Evolutionary conservation across 257 asterid genomes (phyloP), one percentile per base, ranked within the genome.

Genomic region (Datura wrightii): DNA sequence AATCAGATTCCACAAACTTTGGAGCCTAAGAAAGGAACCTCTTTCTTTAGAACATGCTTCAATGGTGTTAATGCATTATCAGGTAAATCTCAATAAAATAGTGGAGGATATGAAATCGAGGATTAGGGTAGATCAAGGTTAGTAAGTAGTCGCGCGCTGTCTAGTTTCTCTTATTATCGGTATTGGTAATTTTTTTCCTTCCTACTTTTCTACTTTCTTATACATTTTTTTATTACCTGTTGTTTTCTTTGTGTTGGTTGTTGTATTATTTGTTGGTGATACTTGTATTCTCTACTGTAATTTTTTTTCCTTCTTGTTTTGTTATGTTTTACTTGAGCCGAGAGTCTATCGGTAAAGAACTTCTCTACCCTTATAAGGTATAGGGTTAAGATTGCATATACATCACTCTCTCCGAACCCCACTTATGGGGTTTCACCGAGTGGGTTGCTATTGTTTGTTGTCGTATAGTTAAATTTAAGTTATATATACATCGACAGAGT

Each of bases 41-140:
- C 93, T n/a, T 91, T 90, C 88, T 58, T 81, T 13, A 82, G 88
- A 79, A 91, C 92, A 44, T 91, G 94, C 55, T 91, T 92, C 89
- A 92, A 92, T 83, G 93, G 91, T 80, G 79, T 91, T 79, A 92
- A 92, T 69, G 85, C 92, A 18, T 52, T 91, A 62, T 86, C 89
- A 89, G 95, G 93, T 90, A 6, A 18, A 6, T 24, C 31, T 24
- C 31, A 24, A 24, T 24, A 24, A 0, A 24, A 24, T 24, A 24
- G 31, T 0, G 31, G 31, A 24, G 31, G 31, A 24, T 24, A 24
- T 24, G 31, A 24, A 24, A 24, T 24, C 31, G 31, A 24, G 31
- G 31, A 24, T 24, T 24, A 24, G 31, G 31, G 31, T 24, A 24
- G 31, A 24, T 24, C 7, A 55, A 8, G 34, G 66, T 0, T 58